phyloP scores from a whole-genome alignment of 257 asterid genomes.

The Plantago major region DNA sequence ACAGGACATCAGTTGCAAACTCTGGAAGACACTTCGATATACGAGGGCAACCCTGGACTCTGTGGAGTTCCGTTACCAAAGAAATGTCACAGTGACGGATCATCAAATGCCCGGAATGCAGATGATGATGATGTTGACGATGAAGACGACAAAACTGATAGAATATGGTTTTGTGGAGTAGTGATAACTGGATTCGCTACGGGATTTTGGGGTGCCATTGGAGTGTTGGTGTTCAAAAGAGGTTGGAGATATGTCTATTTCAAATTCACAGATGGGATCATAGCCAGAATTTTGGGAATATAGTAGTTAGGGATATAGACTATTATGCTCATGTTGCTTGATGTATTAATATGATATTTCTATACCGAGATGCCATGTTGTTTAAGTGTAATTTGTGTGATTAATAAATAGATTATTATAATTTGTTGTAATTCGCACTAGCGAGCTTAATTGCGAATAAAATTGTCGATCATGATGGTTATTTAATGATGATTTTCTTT shows the following conservation, averaged over 20 bases:
- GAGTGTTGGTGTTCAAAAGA: not conserved
- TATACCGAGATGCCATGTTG: no score
- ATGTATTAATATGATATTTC: no score
- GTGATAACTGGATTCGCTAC: not conserved
- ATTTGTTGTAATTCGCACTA: no score
- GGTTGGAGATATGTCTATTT: not conserved
- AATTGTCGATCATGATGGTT: no score
- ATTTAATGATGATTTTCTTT: no score
- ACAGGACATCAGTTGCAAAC: not conserved
- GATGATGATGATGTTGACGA: not conserved
- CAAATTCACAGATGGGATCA: not conserved
- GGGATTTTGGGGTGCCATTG: not conserved
- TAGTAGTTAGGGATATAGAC: no score
- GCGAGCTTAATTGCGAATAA: no score
- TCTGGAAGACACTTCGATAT: constrained; percentile 2
- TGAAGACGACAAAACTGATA: not conserved
- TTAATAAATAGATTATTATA: no score
- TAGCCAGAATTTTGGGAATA: no score
- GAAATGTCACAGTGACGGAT: not conserved
- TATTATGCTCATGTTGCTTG: no score
- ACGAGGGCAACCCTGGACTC: constrained; percentile 1
- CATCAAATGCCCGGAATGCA: not conserved
- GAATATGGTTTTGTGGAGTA: not conserved
- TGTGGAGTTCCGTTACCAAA: not conserved
- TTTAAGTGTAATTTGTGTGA: no score